phyloP scores from a whole-genome alignment of 2,329 filamentous ascomycete genomes.

The Microcyclospora tardicrescens region DNA sequence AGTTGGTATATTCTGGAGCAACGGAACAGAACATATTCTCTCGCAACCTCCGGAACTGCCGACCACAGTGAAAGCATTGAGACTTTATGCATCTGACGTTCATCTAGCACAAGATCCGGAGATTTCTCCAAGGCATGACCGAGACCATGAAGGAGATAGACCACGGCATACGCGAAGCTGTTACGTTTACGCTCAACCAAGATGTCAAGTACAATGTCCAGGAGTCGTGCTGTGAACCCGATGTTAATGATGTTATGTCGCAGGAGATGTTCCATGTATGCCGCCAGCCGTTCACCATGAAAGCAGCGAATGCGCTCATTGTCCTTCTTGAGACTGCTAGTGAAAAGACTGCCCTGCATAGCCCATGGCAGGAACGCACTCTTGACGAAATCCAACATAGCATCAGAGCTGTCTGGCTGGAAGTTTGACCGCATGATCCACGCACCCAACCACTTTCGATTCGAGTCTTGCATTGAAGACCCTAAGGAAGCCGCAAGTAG shows the following conservation, averaged over 20 bases:
- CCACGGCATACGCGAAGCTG: constrained; percentile 28
- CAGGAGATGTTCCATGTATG: constrained; percentile 24
- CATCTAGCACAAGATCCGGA: constrained; percentile 8
- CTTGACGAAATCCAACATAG: constrained; percentile 26
- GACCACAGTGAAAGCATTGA: constrained; percentile 24
- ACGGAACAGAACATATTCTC: constrained; percentile 25
- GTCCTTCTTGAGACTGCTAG: constrained; percentile 23
- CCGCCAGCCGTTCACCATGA: constrained; percentile 29
- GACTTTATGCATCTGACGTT: constrained; percentile 22
- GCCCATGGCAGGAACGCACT: constrained; percentile 35
- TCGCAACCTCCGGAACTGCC: constrained; percentile 31
- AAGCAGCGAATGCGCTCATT: constrained; percentile 21
- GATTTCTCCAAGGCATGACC: constrained; percentile 19
- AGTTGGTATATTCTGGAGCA: constrained; percentile 13
- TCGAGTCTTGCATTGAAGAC: constrained; percentile 31
- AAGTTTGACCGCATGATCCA: constrained; percentile 29
- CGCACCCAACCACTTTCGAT: constrained; percentile 32
- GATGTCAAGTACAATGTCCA: constrained; percentile 24
- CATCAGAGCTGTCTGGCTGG: constrained; percentile 9
- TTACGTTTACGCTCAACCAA: constrained; percentile 17
- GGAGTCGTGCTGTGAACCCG: constrained; percentile 7
- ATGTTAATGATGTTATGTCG: constrained; percentile 6
- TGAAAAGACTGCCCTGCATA: constrained; percentile 33
- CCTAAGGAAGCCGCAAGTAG: constrained; percentile 30
- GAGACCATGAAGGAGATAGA: constrained; percentile 33